Conservation (phyloP, 2,329 filamentous ascomycete species). For the Exophiala mesophila region DNA sequence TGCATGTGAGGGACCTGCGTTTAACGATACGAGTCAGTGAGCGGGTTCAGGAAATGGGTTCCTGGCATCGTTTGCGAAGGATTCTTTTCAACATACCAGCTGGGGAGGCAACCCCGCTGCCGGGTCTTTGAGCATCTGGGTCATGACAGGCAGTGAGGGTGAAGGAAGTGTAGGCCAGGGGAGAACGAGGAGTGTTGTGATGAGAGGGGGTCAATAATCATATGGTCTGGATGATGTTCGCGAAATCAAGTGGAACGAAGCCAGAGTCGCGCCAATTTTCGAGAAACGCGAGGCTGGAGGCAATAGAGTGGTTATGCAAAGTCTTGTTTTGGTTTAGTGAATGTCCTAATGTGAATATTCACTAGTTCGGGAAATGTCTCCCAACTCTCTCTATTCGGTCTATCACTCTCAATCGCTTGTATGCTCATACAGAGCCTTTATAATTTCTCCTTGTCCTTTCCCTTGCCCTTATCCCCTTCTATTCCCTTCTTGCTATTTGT, state of each 20-base stretch:
- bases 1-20: slow-evolving; percentile 88
- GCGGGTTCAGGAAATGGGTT: not conserved
- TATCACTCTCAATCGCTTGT: not conserved
- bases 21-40: slow-evolving; percentile 9
- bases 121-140: slow-evolving; percentile 38
- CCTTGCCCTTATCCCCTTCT: not conserved
- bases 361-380: no score
- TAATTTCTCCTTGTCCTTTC: not conserved
- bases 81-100: slow-evolving; percentile 32
- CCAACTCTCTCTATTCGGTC: not conserved
- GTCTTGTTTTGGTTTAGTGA: no score
- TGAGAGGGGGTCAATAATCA: not conserved
- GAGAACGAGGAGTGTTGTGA: not conserved
- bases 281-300: not conserved
- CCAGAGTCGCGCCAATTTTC: not conserved
- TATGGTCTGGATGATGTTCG: not conserved
- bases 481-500: slow-evolving; percentile 21
- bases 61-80: no score
- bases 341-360: not conserved
- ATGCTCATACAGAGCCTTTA: not conserved
- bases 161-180: not conserved
- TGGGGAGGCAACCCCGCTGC: slow-evolving; percentile 44
- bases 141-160: slow-evolving; percentile 5
- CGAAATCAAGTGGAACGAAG: no score
- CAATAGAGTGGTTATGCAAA: not conserved